phyloP scores from a whole-genome alignment of 495 filamentous ascomycete genomes.

The Aspergillus taichungensis region DNA sequence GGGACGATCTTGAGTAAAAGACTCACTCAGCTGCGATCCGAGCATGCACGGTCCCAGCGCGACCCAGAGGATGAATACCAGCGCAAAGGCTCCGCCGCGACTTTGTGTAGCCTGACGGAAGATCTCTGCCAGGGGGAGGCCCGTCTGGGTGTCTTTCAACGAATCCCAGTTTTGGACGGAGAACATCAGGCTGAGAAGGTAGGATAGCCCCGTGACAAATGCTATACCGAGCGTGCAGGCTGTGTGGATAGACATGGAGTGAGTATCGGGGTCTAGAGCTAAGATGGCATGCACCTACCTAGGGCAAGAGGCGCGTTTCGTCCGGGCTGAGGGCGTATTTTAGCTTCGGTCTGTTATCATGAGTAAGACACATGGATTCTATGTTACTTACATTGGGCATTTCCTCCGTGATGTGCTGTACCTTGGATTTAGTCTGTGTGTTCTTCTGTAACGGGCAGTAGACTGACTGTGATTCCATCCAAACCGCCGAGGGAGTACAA shows the following conservation, averaged over 20 bases:
- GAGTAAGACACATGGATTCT: not conserved
- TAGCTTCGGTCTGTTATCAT: not conserved
- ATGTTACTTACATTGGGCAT: conserved; percentile 51
- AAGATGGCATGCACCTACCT: conserved; percentile 10
- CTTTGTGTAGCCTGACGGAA: conserved; percentile 65
- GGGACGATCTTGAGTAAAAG: conserved; percentile 19
- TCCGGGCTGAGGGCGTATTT: conserved; percentile 14
- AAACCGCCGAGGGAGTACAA: conserved; percentile 69
- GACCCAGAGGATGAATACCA: conserved; percentile 57
- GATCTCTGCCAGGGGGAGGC: conserved; percentile 63
- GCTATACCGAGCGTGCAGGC: conserved; percentile 35
- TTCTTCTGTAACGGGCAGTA: conserved; percentile 12
- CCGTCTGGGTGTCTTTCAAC: conserved; percentile 30
- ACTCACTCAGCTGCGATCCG: conserved; percentile 43
- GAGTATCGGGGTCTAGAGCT: not conserved
- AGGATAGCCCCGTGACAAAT: conserved; percentile 35
- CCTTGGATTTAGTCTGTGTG: not conserved
- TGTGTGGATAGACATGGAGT: conserved; percentile 11
- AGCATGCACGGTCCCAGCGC: conserved; percentile 30
- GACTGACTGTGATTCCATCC: conserved; percentile 37
- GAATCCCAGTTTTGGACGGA: conserved; percentile 34
- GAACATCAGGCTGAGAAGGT: conserved; percentile 37
- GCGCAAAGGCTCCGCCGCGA: conserved; percentile 42
- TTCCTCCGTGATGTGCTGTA: conserved; percentile 71
- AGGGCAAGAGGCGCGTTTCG: conserved; percentile 25